Evolutionary conservation across 495 filamentous ascomycete species (phyloP), one percentile per base, ranked within the genome.

Genomic region (Friedmanniomyces simplex): DNA sequence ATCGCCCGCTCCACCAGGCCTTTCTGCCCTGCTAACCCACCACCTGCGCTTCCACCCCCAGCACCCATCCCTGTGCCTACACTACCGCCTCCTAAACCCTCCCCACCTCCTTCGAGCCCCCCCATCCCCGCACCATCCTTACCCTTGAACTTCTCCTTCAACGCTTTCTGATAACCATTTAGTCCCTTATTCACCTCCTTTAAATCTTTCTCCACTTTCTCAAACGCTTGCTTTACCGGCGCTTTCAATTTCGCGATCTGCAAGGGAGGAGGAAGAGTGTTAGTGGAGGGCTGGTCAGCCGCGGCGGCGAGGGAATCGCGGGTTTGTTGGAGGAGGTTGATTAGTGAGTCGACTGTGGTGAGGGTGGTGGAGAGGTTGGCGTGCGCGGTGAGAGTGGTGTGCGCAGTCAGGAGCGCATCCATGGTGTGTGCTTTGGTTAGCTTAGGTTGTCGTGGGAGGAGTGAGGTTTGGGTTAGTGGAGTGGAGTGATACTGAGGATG

Each of bases 1-100:
- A 97, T 93, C 21, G 93, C 93, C 22, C 90, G 78, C 68, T 97
- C 91, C 63, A 96, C 87, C 11, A 95, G 78, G 36, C 78, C 71
- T 5, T 84, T 75, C 58, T 94, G 83, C 24, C 83, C 78, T 5
- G 95, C 89, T 66, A 88, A 83, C 42, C 90, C 87, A 47, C 8
- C 26, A 20, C 30, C 26, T 6, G 14, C 25, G 7, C 2, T 16
- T 22, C 46, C 46, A 13, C 20, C 14, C 14, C 20, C 41, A 3
- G 14, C 16, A 3, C 20, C 20, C 41, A n/a, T 5, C 41, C 20
- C 41, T 13, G 5, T 4, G 16, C 20, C 41, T 18, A 20, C 20
- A 14, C 46, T 25, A 14, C 22, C 22, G 89, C 78, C 68, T 96
- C 91, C 64, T 96, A 86, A 8, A 95, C 78, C 41, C 77, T 71